These are phyloP conservation scores for Chlorella sp. DNA, from an alignment of 139 green algal species.

Conservation along the genomic window DNA sequence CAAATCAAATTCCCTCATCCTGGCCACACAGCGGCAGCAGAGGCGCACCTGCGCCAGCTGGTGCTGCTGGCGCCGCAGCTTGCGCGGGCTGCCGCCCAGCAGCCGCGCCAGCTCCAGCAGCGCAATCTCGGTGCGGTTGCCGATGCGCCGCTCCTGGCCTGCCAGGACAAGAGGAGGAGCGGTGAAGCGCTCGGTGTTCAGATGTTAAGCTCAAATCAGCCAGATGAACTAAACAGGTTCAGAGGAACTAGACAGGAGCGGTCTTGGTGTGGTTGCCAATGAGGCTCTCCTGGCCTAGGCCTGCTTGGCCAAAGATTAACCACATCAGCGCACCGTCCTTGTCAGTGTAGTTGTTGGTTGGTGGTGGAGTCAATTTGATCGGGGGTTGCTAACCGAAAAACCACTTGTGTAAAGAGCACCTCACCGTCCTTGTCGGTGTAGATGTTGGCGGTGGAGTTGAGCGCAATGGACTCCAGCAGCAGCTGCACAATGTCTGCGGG, in stretches of 20 bases:
- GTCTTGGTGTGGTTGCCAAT: no score
- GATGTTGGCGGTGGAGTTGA: constrained; percentile 81
- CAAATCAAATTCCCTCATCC: no score
- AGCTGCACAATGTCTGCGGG: constrained; percentile 33
- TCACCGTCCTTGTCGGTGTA: not conserved
- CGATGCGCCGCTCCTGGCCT: constrained; percentile 50
- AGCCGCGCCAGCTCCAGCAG: constrained; percentile 74
- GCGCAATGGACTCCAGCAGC: constrained; percentile 39
- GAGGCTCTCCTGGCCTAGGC: no score
- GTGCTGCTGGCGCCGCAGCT: not conserved
- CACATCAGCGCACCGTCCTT: no score
- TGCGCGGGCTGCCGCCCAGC: constrained; percentile 42
- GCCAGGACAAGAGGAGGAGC: not conserved
- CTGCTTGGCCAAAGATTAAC: no score
- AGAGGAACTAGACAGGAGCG: no score
- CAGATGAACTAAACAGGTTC: no score
- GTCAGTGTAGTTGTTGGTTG: not conserved
- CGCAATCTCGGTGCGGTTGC: constrained; percentile 87
- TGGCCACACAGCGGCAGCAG: no score
- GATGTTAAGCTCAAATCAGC: no score
- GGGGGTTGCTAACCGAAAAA: no score
- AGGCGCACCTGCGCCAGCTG: constrained; percentile 9
- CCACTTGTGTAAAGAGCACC: not conserved
- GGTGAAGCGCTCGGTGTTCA: no score
- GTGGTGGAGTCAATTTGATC: no score